Evolutionary conservation across 148 eudicot species (phyloP).

Genomic region (Nyssa sinensis): DNA sequence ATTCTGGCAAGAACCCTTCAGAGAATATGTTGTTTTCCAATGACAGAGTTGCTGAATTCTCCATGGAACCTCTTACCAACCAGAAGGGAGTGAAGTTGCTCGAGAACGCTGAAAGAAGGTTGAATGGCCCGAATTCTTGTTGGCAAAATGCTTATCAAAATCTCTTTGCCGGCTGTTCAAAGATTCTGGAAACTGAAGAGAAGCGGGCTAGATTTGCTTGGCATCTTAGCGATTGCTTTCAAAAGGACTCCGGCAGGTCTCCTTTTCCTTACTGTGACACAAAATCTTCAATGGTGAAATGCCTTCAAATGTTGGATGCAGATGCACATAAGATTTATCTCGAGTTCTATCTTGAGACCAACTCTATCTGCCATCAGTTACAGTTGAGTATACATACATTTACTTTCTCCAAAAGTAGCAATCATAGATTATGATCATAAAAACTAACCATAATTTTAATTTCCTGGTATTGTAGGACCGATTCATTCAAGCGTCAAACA

Average conservation of each 20-base stretch:
- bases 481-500: slow-evolving; percentile 57
- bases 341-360: slow-evolving; percentile 62
- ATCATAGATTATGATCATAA: neutral
- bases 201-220: slow-evolving; percentile 62
- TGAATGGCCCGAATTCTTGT: slow-evolving; percentile 45
- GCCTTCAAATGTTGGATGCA: slow-evolving; percentile 44
- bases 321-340: slow-evolving; percentile 58
- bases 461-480: slow-evolving; percentile 43
- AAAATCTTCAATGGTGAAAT: slow-evolving; percentile 47
- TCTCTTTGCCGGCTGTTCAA: slow-evolving; percentile 59
- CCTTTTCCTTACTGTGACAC: slow-evolving; percentile 53
- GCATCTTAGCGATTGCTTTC: slow-evolving; percentile 79
- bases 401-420: neutral
- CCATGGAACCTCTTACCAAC: slow-evolving; percentile 40
- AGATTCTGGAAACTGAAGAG: slow-evolving; percentile 63
- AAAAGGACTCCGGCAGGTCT: slow-evolving; percentile 60
- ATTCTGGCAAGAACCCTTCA: slow-evolving; percentile 8
- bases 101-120: slow-evolving; percentile 43
- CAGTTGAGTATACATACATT: slow-evolving; percentile 41
- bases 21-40: slow-evolving; percentile 5
- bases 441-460: neutral
- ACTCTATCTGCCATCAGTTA: slow-evolving; percentile 73
- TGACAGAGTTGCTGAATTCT: slow-evolving; percentile 41
- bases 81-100: slow-evolving; percentile 42
- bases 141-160: slow-evolving; percentile 59